Percentiles rank a stretch among this genome's conserved stretches.
phyloP scores from a whole-genome alignment of 306 rosid species.

The Myrica gale region DNA sequence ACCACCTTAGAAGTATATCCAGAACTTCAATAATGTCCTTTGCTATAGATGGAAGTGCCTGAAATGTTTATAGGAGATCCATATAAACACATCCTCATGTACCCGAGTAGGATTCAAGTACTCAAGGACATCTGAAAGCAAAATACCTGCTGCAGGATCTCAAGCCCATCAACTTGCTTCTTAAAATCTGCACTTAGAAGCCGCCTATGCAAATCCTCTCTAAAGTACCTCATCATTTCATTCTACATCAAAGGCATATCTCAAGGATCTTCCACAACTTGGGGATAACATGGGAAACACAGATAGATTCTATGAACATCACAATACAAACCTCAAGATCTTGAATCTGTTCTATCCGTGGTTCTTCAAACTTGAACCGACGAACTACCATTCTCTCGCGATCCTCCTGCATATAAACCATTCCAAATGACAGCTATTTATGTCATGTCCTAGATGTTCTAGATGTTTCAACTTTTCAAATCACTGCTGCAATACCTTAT shows the following conservation, averaged over 20 bases:
- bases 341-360: slow-evolving; percentile 91
- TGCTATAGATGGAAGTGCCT: slow-evolving; percentile 84
- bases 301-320: neutral
- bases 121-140: slow-evolving; percentile 10
- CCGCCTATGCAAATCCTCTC: slow-evolving; percentile 96
- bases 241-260: slow-evolving; percentile 52
- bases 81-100: slow-evolving; percentile 13
- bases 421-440: slow-evolving; percentile 18
- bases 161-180: slow-evolving; percentile 97
- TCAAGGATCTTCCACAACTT: slow-evolving; percentile 20
- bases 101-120: slow-evolving; percentile 5
- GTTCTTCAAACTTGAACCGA: slow-evolving; percentile 94
- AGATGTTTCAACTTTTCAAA: slow-evolving; percentile 5
- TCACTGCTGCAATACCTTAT: slow-evolving; percentile 61
- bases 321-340: slow-evolving; percentile 80
- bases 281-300: slow-evolving; percentile 17
- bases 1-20: slow-evolving; percentile 93
- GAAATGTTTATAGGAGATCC: slow-evolving; percentile 27
- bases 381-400: slow-evolving; percentile 87
- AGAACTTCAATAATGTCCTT: slow-evolving; percentile 87
- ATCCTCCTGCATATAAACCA: slow-evolving; percentile 65
- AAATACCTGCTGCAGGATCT: slow-evolving; percentile 87
- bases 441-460: slow-evolving; percentile 1
- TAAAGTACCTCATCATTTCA: slow-evolving; percentile 87
- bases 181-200: slow-evolving; percentile 89